phyloP scores from a whole-genome alignment of 2,329 filamentous ascomycete genomes.

The Fusarium oligoseptatum region DNA sequence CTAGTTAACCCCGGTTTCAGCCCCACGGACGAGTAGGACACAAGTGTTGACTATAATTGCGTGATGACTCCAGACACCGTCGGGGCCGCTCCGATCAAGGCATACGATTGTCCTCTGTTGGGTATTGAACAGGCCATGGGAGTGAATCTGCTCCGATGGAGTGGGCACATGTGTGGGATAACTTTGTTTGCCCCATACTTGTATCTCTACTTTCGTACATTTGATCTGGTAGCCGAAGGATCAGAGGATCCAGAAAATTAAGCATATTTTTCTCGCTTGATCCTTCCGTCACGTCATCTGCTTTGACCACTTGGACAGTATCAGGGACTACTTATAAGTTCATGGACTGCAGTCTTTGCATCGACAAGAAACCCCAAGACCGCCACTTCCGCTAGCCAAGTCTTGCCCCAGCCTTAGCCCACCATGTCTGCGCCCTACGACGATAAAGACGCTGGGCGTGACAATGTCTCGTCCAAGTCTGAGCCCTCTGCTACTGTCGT shows the following conservation, averaged over 20 bases:
- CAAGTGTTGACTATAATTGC: conserved; percentile 24
- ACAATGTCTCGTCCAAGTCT: conserved; percentile 22
- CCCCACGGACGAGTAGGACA: conserved; percentile 13
- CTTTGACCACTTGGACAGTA: neutral
- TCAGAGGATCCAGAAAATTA: neutral
- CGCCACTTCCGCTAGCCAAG: neutral
- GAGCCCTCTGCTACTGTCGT: conserved; percentile 6
- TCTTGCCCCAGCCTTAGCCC: neutral
- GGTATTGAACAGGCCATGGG: conserved; percentile 1
- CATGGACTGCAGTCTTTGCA: neutral
- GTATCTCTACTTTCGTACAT: neutral
- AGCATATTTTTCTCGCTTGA: neutral
- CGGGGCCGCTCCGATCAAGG: neutral
- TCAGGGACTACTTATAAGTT: neutral
- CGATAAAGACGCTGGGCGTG: conserved; percentile 2
- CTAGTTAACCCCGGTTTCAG: conserved; percentile 1
- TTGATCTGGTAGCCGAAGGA: conserved; percentile 1
- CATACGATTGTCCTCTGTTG: neutral
- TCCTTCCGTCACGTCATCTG: conserved; percentile 23
- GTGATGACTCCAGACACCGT: conserved; percentile 15
- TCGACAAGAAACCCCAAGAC: neutral
- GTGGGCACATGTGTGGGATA: conserved; percentile 5
- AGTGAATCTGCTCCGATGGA: neutral
- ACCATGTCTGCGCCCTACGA: conserved; percentile 14
- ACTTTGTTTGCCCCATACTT: neutral